A percentile compares a stretch with the other conserved stretches of the same genome.
phyloP scores from a whole-genome alignment of 495 filamentous ascomycete genomes.

The Neohortaea acidophila region DNA sequence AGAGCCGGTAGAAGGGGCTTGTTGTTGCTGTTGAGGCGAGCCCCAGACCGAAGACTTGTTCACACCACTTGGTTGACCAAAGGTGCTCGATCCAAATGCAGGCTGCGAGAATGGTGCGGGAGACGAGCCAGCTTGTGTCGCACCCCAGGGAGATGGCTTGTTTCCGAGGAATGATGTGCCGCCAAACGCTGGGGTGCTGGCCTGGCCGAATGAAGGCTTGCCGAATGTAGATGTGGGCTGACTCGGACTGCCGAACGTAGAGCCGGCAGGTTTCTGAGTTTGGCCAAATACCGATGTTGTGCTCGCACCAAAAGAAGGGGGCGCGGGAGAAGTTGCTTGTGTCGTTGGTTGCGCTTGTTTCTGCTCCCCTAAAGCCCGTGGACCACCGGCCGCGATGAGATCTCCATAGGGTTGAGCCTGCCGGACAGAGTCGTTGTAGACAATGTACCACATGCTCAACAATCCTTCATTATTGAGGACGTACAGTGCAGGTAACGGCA shows the following conservation, averaged over 20 bases:
- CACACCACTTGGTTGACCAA: slow-evolving; percentile 16
- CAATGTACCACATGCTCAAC: slow-evolving; percentile 73
- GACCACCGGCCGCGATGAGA: slow-evolving; percentile 36
- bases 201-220: slow-evolving; percentile 8
- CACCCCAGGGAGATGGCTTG: slow-evolving; percentile 16
- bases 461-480: slow-evolving; percentile 82
- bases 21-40: not conserved
- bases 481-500: slow-evolving; percentile 74
- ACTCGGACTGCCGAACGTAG: no score
- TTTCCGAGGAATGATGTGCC: slow-evolving; percentile 14
- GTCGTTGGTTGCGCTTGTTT: slow-evolving; percentile 2
- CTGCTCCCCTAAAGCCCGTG: slow-evolving; percentile 7
- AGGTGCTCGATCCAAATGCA: slow-evolving; percentile 11
- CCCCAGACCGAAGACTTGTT: slow-evolving; percentile 18
- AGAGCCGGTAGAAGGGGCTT: not conserved
- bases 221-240: slow-evolving; percentile 16
- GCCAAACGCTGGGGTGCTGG: slow-evolving; percentile 19
- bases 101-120: slow-evolving; percentile 12
- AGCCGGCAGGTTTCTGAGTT: no score
- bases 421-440: slow-evolving; percentile 75
- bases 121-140: not conserved
- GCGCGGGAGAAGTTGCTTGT: slow-evolving; percentile 2
- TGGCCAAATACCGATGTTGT: slow-evolving; percentile 10
- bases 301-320: slow-evolving; percentile 5
- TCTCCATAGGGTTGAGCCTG: slow-evolving; percentile 56